Base-by-base conservation (phyloP, 768 basidiomycete genomes). In the Mycena vulgaris region DNA sequence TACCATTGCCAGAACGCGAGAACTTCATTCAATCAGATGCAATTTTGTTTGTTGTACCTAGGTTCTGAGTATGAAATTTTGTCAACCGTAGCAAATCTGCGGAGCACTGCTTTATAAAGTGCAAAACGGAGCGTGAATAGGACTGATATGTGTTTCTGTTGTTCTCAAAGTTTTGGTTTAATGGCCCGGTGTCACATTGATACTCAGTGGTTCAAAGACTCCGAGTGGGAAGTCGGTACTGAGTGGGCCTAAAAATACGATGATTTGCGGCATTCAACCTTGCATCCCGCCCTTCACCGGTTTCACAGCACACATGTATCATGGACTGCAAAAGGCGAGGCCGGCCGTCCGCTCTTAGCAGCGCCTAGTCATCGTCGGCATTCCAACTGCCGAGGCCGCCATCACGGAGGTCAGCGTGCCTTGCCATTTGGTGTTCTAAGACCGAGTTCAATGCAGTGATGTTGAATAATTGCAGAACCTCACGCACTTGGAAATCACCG, bases 131-230 rank as follows among this genome's bases (percentile, higher is more conserved):
- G n/a, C n/a, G n/a, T n/a, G n/a, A n/a, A n/a, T n/a, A n/a, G n/a
- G n/a, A n/a, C n/a, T n/a, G n/a, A n/a, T n/a, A n/a, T n/a, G n/a
- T n/a, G n/a, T n/a, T n/a, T n/a, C n/a, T n/a, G n/a, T n/a, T n/a
- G 33, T 33, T 23, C 33, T 56, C 53, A 56, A 56, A 53, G 53
- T 56, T 33, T 56, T 37, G 23, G 53, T 53, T 56, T 56, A 56
- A 35, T 25, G 19, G 53, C 53, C 31, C 8, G 31, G 35, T 14
- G 33, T 56, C 53, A 56, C 53, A 21, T 35, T 37, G 37, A 56
- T 33, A 37, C 31, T 23, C 33, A 23, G 53, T 55, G 28, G 52
- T 55, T 55, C 33, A 30, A 55, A 19, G 30, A 55, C 31, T 55
- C 30, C 28, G 30, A 27, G 48, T 49, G 48, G 48, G 48, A 49